Evolutionary conservation across 106 monocot genomes (phyloP).

Genomic region (Narthecium ossifragum): DNA sequence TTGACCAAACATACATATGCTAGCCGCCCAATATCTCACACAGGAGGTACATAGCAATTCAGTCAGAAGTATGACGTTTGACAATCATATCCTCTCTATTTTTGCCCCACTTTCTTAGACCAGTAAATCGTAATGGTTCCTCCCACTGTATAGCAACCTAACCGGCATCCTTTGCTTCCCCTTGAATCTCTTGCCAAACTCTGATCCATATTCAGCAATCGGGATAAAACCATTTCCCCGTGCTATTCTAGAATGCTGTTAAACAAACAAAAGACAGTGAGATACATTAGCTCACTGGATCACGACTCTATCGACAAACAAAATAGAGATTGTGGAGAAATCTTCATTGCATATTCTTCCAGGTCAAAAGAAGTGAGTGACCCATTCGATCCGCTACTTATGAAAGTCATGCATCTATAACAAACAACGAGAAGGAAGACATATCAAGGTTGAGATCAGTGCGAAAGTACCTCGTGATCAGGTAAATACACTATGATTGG

Average conservation of each 20-base stretch:
- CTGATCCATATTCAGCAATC: slow-evolving; percentile 85
- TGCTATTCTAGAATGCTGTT: slow-evolving; percentile 42
- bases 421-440: background rate
- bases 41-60: too few relatives aligned
- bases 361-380: background rate
- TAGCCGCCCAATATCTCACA: too few relatives aligned
- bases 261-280: background rate
- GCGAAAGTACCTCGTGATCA: slow-evolving; percentile 60
- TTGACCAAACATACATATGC: too few relatives aligned
- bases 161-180: slow-evolving; percentile 51
- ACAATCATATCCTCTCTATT: too few relatives aligned
- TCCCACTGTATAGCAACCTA: slow-evolving; percentile 72
- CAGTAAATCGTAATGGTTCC: slow-evolving; percentile 89
- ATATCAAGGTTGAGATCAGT: background rate
- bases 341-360: background rate
- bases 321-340: background rate
- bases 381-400: too few relatives aligned
- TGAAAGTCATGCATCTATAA: background rate
- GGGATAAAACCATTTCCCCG: slow-evolving; percentile 71
- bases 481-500: slow-evolving; percentile 89
- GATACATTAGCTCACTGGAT: background rate
- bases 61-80: too few relatives aligned
- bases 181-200: slow-evolving; percentile 46
- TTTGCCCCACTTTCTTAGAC: too few relatives aligned
- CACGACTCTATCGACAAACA: background rate